A percentile compares a stretch with the other conserved stretches of the same genome.
Evolutionary conservation across 331 rosid genomes (phyloP).

Genomic region (Quercus phellos): DNA sequence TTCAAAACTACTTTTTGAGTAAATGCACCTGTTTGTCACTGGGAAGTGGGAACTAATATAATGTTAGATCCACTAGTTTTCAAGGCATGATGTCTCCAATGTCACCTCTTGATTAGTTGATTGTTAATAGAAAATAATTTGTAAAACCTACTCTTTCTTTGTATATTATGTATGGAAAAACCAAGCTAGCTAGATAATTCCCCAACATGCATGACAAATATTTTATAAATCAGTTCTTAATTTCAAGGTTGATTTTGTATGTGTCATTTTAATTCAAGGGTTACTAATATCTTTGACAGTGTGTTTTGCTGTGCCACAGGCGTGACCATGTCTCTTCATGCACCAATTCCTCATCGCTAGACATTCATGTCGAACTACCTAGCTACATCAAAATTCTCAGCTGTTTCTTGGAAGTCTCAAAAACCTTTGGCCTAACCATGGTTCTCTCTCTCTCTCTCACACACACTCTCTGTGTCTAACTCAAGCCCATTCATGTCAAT

Average conservation of each 20-base stretch:
- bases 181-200: too few species aligned
- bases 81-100: too few species aligned
- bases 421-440: slow-evolving; percentile 94
- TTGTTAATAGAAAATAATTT: too few species aligned
- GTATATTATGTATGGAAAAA: too few species aligned
- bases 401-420: slow-evolving; percentile 47
- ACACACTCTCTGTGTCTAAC: slow-evolving; percentile 41
- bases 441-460: slow-evolving; percentile 48
- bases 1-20: too few species aligned
- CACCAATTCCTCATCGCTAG: slow-evolving; percentile 94
- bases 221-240: too few species aligned
- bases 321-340: slow-evolving; percentile 81
- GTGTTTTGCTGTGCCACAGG: slow-evolving; percentile 99
- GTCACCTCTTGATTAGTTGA: too few species aligned
- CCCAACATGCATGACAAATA: too few species aligned
- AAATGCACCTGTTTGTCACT: too few species aligned
- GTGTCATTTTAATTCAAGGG: not conserved
- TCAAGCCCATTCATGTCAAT: slow-evolving; percentile 45
- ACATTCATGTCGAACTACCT: slow-evolving; percentile 30
- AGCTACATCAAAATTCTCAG: slow-evolving; percentile 40
- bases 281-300: slow-evolving; percentile 95
- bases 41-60: too few species aligned
- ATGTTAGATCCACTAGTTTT: too few species aligned
- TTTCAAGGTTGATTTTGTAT: not conserved
- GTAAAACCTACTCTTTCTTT: too few species aligned